A percentile compares a stretch with the other conserved stretches of the same genome.
Evolutionary conservation across 208 protist species (phyloP).

Genomic region (Porcisia deanei): DNA sequence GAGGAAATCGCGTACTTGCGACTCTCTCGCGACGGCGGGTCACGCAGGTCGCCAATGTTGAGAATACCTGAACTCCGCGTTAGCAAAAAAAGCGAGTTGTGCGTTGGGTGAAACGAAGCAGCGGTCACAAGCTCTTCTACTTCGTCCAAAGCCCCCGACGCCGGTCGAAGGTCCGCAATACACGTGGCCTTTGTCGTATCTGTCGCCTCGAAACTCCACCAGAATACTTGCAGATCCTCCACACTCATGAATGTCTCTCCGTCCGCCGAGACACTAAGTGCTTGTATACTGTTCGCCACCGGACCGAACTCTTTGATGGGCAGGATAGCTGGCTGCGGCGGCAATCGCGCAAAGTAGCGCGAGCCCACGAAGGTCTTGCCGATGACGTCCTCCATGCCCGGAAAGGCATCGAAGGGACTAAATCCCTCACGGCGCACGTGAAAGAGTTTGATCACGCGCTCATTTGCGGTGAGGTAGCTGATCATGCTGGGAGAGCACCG

Average conservation of each 20-base stretch:
- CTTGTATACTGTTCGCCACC: slow-evolving; percentile 69
- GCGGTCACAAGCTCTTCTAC: slow-evolving; percentile 83
- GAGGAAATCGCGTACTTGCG: slow-evolving; percentile 75
- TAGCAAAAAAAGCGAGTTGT: slow-evolving; percentile 84
- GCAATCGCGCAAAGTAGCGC: slow-evolving; percentile 70
- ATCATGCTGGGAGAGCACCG: slow-evolving; percentile 78
- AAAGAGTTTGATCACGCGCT: slow-evolving; percentile 88
- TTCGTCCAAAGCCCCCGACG: slow-evolving; percentile 72
- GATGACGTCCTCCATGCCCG: slow-evolving; percentile 66
- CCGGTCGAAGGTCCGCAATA: slow-evolving; percentile 70
- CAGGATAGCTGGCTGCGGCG: slow-evolving; percentile 57
- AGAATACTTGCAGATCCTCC: slow-evolving; percentile 90
- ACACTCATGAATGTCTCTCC: slow-evolving; percentile 84
- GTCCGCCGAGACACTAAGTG: slow-evolving; percentile 74
- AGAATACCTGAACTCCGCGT: slow-evolving; percentile 81
- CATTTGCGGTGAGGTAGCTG: slow-evolving; percentile 87
- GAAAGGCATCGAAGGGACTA: slow-evolving; percentile 71
- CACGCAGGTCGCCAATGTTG: slow-evolving; percentile 86
- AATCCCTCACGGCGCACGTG: slow-evolving; percentile 83
- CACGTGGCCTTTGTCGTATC: slow-evolving; percentile 72
- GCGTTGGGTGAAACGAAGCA: slow-evolving; percentile 77
- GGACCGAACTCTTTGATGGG: slow-evolving; percentile 83
- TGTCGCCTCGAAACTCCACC: slow-evolving; percentile 80
- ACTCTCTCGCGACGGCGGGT: slow-evolving; percentile 60
- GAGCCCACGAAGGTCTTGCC: slow-evolving; percentile 46